phyloP scores from a whole-genome alignment of 1,284 basidiomycete genomes.

The Ustilago nuda region DNA sequence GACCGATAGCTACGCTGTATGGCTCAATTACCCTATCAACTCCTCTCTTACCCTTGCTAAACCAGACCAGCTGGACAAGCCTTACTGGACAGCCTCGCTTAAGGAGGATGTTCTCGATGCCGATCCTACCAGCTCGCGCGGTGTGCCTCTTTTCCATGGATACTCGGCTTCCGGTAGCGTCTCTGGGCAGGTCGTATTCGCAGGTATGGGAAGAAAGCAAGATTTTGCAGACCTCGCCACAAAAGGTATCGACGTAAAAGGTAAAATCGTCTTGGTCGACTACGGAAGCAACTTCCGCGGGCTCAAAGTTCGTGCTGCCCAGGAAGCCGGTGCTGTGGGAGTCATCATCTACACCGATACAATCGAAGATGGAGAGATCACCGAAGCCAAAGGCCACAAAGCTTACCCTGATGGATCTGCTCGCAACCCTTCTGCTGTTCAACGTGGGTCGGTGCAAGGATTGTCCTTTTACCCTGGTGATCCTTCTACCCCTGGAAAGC shows the following conservation, averaged over 20 bases:
- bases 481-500: slow-evolving; percentile 85
- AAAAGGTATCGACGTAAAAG: slow-evolving; percentile 79
- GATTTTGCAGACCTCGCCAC: slow-evolving; percentile 75
- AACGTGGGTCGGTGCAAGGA: slow-evolving; percentile 85
- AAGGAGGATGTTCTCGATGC: slow-evolving; percentile 69
- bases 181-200: slow-evolving; percentile 80
- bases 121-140: slow-evolving; percentile 71
- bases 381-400: slow-evolving; percentile 75
- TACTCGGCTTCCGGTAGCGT: slow-evolving; percentile 69
- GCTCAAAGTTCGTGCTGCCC: slow-evolving; percentile 82
- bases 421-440: slow-evolving; percentile 77
- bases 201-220: slow-evolving; percentile 81
- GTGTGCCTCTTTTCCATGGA: slow-evolving; percentile 71
- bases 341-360: slow-evolving; percentile 85
- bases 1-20: slow-evolving; percentile 67
- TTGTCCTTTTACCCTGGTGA: slow-evolving; percentile 83
- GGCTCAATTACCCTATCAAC: slow-evolving; percentile 64
- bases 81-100: slow-evolving; percentile 76
- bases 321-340: slow-evolving; percentile 79
- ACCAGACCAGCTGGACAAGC: slow-evolving; percentile 47
- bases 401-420: slow-evolving; percentile 86
- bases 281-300: slow-evolving; percentile 87
- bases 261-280: slow-evolving; percentile 84
- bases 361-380: slow-evolving; percentile 86
- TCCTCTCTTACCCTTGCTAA: slow-evolving; percentile 57